These are phyloP conservation scores for Butyriboletus appendiculatus DNA, from an alignment of 1,284 basidiomycete species.

Conservation along the genomic window DNA sequence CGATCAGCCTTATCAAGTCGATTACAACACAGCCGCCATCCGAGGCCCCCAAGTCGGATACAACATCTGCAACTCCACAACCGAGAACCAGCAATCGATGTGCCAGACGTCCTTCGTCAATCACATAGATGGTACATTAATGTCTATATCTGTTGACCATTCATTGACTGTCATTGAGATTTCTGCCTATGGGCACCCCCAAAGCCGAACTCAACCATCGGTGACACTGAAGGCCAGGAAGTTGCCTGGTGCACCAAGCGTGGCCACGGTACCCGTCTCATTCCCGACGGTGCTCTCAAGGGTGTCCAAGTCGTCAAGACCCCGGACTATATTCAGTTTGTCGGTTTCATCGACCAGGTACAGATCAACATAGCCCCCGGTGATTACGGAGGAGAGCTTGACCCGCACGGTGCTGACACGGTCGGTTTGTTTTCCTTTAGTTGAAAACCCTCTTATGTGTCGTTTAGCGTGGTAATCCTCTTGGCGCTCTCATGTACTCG, in stretches of 20 bases:
- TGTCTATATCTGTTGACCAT: neutral
- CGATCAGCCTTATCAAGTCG: constrained; percentile 56
- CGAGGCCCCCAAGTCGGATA: constrained; percentile 65
- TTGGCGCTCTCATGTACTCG: constrained; percentile 65
- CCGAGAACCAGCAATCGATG: constrained; percentile 54
- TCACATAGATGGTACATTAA: constrained; percentile 46
- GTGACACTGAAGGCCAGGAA: constrained; percentile 64
- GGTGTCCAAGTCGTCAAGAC: constrained; percentile 45
- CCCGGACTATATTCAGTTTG: constrained; percentile 52
- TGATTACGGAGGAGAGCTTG: constrained; percentile 62
- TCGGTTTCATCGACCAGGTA: constrained; percentile 64
- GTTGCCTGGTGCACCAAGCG: constrained; percentile 66
- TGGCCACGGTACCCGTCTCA: constrained; percentile 43
- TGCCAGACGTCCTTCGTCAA: constrained; percentile 67
- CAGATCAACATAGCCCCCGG: constrained; percentile 49
- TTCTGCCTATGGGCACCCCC: constrained; percentile 59
- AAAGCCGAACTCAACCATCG: constrained; percentile 48
- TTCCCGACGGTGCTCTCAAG: constrained; percentile 38
- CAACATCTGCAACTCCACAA: constrained; percentile 73
- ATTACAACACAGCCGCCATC: constrained; percentile 45
- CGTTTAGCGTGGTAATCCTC: constrained; percentile 62
- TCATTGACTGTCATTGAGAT: constrained; percentile 33
- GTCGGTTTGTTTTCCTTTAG: constrained; percentile 24
- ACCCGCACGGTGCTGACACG: constrained; percentile 48
- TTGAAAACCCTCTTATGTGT: constrained; percentile 36